Evolutionary conservation across 768 basidiomycete species (phyloP).

Genomic region (Tylopilus intermedius): DNA sequence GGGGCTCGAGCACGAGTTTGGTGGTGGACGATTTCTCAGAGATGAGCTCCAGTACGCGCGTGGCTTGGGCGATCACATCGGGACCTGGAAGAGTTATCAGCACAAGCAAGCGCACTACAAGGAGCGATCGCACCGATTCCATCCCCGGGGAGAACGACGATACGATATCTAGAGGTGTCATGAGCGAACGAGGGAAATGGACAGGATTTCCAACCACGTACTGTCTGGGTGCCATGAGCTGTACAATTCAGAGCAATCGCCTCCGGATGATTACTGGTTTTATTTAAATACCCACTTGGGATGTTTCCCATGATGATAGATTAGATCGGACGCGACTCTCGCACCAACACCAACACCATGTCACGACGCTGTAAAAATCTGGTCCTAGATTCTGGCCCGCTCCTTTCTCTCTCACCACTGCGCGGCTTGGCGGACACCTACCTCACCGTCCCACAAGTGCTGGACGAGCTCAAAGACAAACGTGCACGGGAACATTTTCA

Average conservation of each 20-base stretch:
- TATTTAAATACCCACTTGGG: neutral
- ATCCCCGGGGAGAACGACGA: conserved; percentile 91
- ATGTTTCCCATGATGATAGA: neutral
- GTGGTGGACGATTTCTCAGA: conserved; percentile 58
- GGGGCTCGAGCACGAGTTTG: conserved; percentile 66
- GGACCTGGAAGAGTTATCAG: conserved; percentile 53
- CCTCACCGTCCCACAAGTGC: conserved; percentile 84
- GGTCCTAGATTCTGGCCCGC: conserved; percentile 90
- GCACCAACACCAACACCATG: conserved; percentile 16
- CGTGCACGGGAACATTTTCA: conserved; percentile 85
- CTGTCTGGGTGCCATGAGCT: conserved; percentile 42
- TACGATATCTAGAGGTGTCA: conserved; percentile 57
- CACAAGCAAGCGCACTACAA: neutral
- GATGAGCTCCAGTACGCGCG: conserved; percentile 73
- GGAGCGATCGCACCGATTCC: conserved; percentile 70
- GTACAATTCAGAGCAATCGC: neutral
- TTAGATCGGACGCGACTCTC: neutral
- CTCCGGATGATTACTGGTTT: neutral
- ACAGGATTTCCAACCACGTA: conserved; percentile 22
- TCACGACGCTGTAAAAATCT: conserved; percentile 63
- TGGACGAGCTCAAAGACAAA: conserved; percentile 85
- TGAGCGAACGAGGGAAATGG: conserved; percentile 7
- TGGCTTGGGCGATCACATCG: conserved; percentile 82
- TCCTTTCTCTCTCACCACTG: conserved; percentile 84
- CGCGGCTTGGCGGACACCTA: conserved; percentile 85